Evolutionary conservation across 1,284 basidiomycete genomes (phyloP), one percentile per base, ranked within the genome.

Genomic region (Neolentinus lepideus): DNA sequence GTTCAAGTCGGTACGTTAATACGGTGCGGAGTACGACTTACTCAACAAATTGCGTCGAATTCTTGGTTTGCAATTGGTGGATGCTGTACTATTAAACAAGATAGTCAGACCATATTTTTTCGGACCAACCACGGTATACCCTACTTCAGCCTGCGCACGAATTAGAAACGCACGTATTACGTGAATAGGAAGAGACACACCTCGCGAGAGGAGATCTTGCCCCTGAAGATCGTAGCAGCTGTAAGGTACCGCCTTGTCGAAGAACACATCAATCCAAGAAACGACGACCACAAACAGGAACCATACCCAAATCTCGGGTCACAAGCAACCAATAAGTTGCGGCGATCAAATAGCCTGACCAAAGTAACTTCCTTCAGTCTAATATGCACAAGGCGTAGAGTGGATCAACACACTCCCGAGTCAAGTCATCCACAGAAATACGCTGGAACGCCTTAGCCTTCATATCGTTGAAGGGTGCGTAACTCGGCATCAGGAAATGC

Each of bases 401-500:
- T 1, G 22, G 45, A 16, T 21, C 10, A 24, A 68, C 78, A 55
- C 71, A 87, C 87, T 79, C 80, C 61, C 77, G 74, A 1, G 84
- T 86, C 55, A 94, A 67, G 60, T 94, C 92, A 0, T 83, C 66
- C 12, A 90, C 78, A 3, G 80, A 82, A 50, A 78, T 70, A 29
- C 77, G 75, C 60, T 84, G 73, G 76, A 85, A 97, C 8, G 81
- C 75, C 59, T 77, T 77, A 2, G 81, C 73, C 53, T 79, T 80
- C 0, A 79, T 73, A 58, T 91, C 80, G 59, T 79, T 80, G 64
- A 95, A 83, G 0, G 93, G 93, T 0, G 91, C 90, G 67, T 91
- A 92, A 58, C 89, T 92, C 29, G 90, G 90, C 72, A 91, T 90
- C 61, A 96, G 80, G 81, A 95, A 96, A 68, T 96, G 93, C 54